Conservation (phyloP, 768 basidiomycete genomes). For the Crucibulum laeve region DNA sequence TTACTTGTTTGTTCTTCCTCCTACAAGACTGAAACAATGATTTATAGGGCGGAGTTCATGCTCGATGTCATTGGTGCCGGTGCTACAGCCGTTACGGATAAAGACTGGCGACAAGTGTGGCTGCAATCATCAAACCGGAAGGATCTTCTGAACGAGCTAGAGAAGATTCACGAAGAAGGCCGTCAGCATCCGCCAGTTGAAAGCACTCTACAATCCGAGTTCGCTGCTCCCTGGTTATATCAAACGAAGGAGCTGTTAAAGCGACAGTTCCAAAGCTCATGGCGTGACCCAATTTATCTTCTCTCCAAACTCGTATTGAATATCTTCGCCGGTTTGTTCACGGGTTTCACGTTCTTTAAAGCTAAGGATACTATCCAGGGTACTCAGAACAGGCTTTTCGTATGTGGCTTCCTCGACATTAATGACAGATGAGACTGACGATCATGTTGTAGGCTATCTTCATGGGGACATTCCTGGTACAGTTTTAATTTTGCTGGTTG, state of each 20-base stretch:
- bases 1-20: neutral
- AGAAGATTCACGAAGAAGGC: conserved; percentile 49
- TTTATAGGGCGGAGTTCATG: conserved; percentile 52
- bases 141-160: conserved; percentile 32
- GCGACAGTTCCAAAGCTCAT: conserved; percentile 43
- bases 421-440: conserved; percentile 2
- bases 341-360: conserved; percentile 64
- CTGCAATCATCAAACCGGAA: conserved; percentile 29
- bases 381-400: conserved; percentile 64
- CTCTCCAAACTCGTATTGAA: conserved; percentile 56
- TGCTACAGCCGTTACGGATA: conserved; percentile 45
- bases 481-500: conserved; percentile 9
- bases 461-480: conserved; percentile 45
- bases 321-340: conserved; percentile 49
- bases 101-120: conserved; percentile 58
- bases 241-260: conserved; percentile 38
- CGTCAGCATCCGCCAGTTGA: conserved; percentile 31
- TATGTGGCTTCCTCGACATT: conserved; percentile 25
- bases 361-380: conserved; percentile 49
- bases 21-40: conserved; percentile 19
- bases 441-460: conserved; percentile 40
- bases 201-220: conserved; percentile 34
- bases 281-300: conserved; percentile 60
- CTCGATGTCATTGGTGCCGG: conserved; percentile 75
- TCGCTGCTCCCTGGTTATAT: conserved; percentile 49